Evolutionary conservation across 306 rosid species (phyloP).

Genomic region (Vigna nakashimae): DNA sequence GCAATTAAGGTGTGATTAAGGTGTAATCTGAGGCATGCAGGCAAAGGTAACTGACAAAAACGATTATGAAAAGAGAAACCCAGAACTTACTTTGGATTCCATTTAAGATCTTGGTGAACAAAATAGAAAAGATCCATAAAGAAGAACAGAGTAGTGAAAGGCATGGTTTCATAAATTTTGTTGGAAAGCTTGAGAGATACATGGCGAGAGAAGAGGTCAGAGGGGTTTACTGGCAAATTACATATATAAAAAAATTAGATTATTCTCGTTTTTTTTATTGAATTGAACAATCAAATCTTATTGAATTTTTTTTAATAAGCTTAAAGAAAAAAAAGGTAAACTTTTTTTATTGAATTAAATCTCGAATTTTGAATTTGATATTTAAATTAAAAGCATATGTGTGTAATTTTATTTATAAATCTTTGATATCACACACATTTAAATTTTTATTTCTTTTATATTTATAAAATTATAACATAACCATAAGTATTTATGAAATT

Average conservation of each 20-base stretch:
- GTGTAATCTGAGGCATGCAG: not conserved
- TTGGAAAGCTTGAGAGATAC: constrained; percentile 49
- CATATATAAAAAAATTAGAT: constrained; percentile 35
- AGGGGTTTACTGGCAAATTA: constrained; percentile 31
- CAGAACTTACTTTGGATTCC: constrained; percentile 62
- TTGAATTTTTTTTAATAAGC: too few relatives aligned
- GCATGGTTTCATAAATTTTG: constrained; percentile 35
- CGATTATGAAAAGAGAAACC: constrained; percentile 3
- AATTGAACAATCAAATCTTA: too few relatives aligned
- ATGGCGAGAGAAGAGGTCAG: constrained; percentile 70
- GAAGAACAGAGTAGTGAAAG: constrained; percentile 5
- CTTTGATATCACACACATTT: too few relatives aligned
- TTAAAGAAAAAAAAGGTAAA: too few relatives aligned
- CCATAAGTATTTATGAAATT: too few relatives aligned
- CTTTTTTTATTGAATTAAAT: too few relatives aligned
- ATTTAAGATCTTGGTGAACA: constrained; percentile 56
- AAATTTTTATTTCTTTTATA: too few relatives aligned
- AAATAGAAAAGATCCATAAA: constrained; percentile 32
- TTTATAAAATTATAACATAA: too few relatives aligned
- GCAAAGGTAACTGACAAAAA: not conserved
- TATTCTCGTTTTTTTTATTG: not conserved
- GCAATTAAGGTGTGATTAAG: too few relatives aligned
- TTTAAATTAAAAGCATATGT: too few relatives aligned
- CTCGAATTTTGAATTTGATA: too few relatives aligned
- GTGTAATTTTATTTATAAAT: too few relatives aligned